Percentiles rank a stretch among this genome's conserved stretches.
phyloP scores from a whole-genome alignment of 768 basidiomycete species.

The Podaxis sp. region DNA sequence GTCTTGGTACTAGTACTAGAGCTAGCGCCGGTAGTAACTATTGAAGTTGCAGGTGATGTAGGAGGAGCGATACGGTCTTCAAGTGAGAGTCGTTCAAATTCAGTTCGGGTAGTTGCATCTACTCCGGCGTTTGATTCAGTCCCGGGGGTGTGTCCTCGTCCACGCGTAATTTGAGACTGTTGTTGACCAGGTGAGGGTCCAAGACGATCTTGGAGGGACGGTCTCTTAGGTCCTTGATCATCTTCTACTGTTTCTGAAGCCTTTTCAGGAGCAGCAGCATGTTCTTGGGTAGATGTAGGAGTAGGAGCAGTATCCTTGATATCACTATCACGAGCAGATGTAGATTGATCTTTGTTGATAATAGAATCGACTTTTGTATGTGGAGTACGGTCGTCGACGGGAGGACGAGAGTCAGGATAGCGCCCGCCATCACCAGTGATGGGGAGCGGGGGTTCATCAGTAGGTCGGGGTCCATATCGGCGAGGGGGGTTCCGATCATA shows the following conservation, averaged over 20 bases:
- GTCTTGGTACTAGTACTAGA: not conserved
- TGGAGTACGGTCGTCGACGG: not conserved
- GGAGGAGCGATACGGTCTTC: conserved; percentile 5
- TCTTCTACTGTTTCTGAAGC: not conserved
- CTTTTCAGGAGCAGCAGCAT: not conserved
- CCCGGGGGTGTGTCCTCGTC: conserved; percentile 1
- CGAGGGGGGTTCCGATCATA: conserved; percentile 1
- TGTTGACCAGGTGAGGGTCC: conserved; percentile 4
- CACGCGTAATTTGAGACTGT: not conserved
- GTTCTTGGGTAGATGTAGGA: not conserved
- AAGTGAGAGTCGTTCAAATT: conserved; percentile 2
- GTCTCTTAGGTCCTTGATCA: not conserved
- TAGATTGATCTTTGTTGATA: not conserved
- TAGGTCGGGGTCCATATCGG: conserved; percentile 4
- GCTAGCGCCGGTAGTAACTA: not conserved
- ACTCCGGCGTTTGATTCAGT: not conserved
- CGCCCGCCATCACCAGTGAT: not conserved
- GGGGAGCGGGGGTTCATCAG: not conserved
- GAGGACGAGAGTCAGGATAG: conserved; percentile 2
- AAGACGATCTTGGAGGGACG: conserved; percentile 7
- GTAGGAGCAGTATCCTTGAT: not conserved
- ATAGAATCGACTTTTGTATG: not conserved
- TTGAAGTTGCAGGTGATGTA: not conserved
- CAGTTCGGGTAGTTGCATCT: not conserved
- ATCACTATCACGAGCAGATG: not conserved